These are phyloP conservation scores for Eucalyptus grandis DNA, from an alignment of 345 rosid species.

Conservation along the genomic window DNA sequence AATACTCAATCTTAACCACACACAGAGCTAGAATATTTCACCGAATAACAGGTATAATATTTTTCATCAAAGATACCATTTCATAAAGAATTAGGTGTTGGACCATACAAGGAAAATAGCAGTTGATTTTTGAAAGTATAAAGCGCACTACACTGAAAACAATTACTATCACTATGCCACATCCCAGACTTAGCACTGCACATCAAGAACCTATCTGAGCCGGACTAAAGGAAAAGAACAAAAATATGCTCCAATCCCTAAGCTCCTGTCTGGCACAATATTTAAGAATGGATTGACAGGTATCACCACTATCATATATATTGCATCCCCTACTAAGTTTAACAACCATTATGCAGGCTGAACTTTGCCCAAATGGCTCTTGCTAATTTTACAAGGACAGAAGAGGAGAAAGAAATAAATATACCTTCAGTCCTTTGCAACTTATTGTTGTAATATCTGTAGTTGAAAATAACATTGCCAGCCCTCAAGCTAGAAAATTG, in stretches of 20 bases:
- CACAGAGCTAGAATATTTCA: neutral
- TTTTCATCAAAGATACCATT: neutral
- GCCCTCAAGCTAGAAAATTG: slow-evolving; percentile 71
- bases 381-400: neutral
- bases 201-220: neutral
- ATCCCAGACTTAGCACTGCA: neutral
- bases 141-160: neutral
- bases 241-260: neutral
- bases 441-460: slow-evolving; percentile 82
- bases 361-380: neutral
- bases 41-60: neutral
- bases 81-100: neutral
- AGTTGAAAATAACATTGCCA: slow-evolving; percentile 91
- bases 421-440: slow-evolving; percentile 92
- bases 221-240: neutral
- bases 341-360: neutral
- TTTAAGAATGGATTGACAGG: neutral
- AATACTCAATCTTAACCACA: neutral
- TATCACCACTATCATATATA: neutral
- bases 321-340: neutral
- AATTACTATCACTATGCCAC: neutral
- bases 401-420: neutral
- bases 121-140: neutral
- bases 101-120: neutral
- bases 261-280: neutral